A percentile compares a stretch with the other conserved stretches of the same genome.
These are phyloP conservation scores for Suillus hirtellus DNA, from an alignment of 768 basidiomycete species.

Conservation along the genomic window DNA sequence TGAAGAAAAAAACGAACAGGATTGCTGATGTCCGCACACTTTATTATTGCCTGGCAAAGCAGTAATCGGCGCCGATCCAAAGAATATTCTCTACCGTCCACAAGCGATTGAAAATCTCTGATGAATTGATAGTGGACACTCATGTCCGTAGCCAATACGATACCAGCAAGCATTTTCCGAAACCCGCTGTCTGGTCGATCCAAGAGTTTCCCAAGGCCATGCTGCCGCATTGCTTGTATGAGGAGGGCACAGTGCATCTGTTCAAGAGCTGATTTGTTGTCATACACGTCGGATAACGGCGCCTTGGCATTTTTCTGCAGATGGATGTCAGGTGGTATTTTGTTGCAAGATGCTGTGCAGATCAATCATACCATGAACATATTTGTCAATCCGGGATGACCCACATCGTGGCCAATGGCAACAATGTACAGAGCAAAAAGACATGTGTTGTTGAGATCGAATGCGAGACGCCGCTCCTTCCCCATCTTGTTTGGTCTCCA, in stretches of 20 bases:
- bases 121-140: conserved; percentile 86
- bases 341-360: not conserved
- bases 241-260: conserved; percentile 88
- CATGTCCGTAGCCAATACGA: conserved; percentile 95
- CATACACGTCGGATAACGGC: conserved; percentile 85
- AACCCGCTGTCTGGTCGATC: conserved; percentile 59
- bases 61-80: conserved; percentile 59
- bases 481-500: conserved; percentile 45
- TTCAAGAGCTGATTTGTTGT: conserved; percentile 88
- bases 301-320: conserved; percentile 89
- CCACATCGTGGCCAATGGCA: conserved; percentile 97
- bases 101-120: conserved; percentile 53
- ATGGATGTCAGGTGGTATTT: conserved; percentile 13
- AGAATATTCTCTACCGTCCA: conserved; percentile 41
- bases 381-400: conserved; percentile 94
- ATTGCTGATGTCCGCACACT: conserved; percentile 98
- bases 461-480: conserved; percentile 36
- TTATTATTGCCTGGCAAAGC: conserved; percentile 88
- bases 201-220: conserved; percentile 71
- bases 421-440: conserved; percentile 85
- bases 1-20: conserved; percentile 60
- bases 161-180: conserved; percentile 74
- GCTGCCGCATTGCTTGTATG: conserved; percentile 73
- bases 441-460: conserved; percentile 62
- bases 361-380: conserved; percentile 82